Evolutionary conservation across 2,329 filamentous ascomycete genomes (phyloP), one percentile per base, ranked within the genome.

Genomic region (Westerdykella ornata): DNA sequence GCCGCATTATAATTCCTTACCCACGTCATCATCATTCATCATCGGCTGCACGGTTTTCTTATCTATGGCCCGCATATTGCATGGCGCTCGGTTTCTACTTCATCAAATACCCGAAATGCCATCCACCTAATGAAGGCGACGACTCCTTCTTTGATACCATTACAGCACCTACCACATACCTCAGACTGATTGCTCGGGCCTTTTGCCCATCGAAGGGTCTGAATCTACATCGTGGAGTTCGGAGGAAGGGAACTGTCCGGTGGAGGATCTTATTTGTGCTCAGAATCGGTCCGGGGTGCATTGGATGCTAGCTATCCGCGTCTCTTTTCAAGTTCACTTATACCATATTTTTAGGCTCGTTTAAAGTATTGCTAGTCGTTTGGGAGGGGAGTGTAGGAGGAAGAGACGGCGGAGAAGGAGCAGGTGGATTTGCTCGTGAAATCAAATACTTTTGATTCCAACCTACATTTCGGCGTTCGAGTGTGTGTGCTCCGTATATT

Each of bases 61-160:
- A 60, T 65, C 59, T 58, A 57, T 50, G 56, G 22, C 22, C 60
- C 55, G 63, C 63, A 67, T 67, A 65, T 56, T 63, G 62, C 63
- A 66, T 51, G 63, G 63, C 63, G 63, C 62, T 58, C 51, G 62
- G 53, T 53, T 59, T 47, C 41, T 30, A 17, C 30, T 26, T 26
- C 7, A 31, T 41, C 47, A 54, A 51, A 56, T 53, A 57, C 56
- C 59, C 50, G 50, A 57, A 51, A 59, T 52, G 52, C 53, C 59
- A 26, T 26, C 22, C 55, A 64, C 52, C 60, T 65, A 63, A 64
- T 63, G 61, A 63, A 53, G 58, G 58, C 58, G 53, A 65, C 60
- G 62, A 65, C 53, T 33, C 30, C 14, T 17, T 33, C 30, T 26
- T 44, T 52, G 60, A 63, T 63, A 63, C 59, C 59, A 62, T 40